These are phyloP conservation scores for Pseudogymnoascus sp. DNA, from an alignment of 2,329 filamentous ascomycete species.

Conservation along the genomic window DNA sequence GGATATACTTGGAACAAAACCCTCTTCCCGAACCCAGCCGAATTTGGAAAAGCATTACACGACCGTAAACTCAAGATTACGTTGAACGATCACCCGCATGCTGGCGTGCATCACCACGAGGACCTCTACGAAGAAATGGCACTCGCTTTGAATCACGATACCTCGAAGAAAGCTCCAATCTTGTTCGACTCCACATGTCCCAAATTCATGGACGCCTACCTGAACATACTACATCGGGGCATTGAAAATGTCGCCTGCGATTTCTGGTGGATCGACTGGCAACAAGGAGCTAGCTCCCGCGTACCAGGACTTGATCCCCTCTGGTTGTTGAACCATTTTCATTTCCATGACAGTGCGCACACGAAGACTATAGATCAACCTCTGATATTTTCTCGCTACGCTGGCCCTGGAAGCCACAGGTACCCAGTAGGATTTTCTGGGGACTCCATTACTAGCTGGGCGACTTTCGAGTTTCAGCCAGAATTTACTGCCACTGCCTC, in stretches of 20 bases:
- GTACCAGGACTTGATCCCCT: conserved; percentile 54
- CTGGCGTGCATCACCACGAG: conserved; percentile 46
- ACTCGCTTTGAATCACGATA: conserved; percentile 43
- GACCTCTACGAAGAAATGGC: conserved; percentile 50
- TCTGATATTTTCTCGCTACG: conserved; percentile 55
- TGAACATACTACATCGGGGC: conserved; percentile 48
- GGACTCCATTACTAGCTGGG: conserved; percentile 53
- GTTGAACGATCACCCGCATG: conserved; percentile 56
- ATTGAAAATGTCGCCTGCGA: conserved; percentile 49
- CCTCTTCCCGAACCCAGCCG: conserved; percentile 48
- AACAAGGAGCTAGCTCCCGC: conserved; percentile 50
- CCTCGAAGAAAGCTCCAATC: conserved; percentile 42
- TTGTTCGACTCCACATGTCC: conserved; percentile 48
- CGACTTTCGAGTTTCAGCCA: conserved; percentile 54
- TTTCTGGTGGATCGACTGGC: conserved; percentile 65
- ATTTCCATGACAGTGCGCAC: conserved; percentile 47
- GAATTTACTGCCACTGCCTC: conserved; percentile 60
- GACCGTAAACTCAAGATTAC: conserved; percentile 45
- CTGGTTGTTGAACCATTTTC: conserved; percentile 59
- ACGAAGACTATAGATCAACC: conserved; percentile 32
- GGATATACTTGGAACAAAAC: conserved; percentile 57
- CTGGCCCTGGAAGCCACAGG: conserved; percentile 54
- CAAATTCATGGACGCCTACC: conserved; percentile 51
- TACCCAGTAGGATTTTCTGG: conserved; percentile 61
- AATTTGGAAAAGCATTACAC: conserved; percentile 46